These are phyloP conservation scores for Russula sp. DNA, from an alignment of 768 basidiomycete species.

Conservation along the genomic window DNA sequence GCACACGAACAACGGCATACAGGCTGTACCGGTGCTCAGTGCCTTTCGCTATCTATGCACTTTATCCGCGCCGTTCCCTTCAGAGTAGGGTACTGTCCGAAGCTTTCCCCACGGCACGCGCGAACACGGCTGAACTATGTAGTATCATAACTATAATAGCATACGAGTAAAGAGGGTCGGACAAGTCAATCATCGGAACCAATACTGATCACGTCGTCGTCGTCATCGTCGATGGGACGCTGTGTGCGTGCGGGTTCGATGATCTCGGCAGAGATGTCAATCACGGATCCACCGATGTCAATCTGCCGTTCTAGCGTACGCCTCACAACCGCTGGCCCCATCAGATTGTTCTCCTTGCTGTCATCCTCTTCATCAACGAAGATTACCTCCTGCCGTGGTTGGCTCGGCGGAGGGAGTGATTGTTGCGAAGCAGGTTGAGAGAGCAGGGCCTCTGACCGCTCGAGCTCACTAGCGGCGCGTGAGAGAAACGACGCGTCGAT, in stretches of 20 bases:
- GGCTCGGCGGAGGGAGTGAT: slow-evolving; percentile 3
- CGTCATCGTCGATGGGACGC: neutral
- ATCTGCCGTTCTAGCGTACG: slow-evolving; percentile 29
- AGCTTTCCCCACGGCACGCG: neutral
- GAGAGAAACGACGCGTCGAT: slow-evolving; percentile 35
- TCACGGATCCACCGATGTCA: slow-evolving; percentile 31
- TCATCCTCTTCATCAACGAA: slow-evolving; percentile 41
- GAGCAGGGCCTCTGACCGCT: slow-evolving; percentile 23
- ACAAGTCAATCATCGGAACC: slow-evolving; percentile 10
- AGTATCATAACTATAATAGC: neutral
- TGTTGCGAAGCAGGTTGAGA: slow-evolving; percentile 9
- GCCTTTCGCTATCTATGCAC: neutral
- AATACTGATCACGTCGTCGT: slow-evolving; percentile 18
- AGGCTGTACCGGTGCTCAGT: neutral
- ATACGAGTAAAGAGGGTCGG: neutral
- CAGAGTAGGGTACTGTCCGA: too few species aligned
- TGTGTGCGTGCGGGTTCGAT: neutral
- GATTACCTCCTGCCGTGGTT: slow-evolving; percentile 31
- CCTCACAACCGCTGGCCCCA: slow-evolving; percentile 44
- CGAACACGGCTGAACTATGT: neutral
- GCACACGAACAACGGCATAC: neutral
- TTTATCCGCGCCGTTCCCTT: neutral
- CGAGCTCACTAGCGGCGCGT: slow-evolving; percentile 32
- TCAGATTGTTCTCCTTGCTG: slow-evolving; percentile 58
- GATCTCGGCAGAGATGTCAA: slow-evolving; percentile 47